Percentiles rank a stretch among this genome's conserved stretches.
phyloP scores from a whole-genome alignment of 768 basidiomycete species.

The Favolaschia claudopus region DNA sequence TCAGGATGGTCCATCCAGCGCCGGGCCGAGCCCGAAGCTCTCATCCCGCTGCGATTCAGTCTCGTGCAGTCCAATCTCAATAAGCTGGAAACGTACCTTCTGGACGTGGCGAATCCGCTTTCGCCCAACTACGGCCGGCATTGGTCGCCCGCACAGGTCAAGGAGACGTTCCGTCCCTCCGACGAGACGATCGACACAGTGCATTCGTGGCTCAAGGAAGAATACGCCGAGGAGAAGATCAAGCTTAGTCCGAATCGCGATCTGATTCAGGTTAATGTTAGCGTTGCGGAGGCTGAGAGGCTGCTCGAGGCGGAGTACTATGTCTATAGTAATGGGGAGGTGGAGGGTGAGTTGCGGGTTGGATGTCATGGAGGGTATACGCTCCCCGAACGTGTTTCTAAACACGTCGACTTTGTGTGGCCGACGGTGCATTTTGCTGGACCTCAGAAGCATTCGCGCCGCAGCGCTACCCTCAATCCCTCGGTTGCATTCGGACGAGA shows the following conservation, averaged over 20 bases:
- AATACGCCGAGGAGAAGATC: conserved; percentile 4
- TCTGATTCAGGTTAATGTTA: conserved; percentile 5
- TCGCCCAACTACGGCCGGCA: conserved; percentile 18
- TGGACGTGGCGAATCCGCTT: conserved; percentile 15
- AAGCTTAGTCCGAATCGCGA: conserved; percentile 12
- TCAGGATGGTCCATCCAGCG: conserved; percentile 18
- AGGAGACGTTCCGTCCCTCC: conserved; percentile 17
- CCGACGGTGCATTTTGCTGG: conserved; percentile 13
- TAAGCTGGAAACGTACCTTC: conserved; percentile 10
- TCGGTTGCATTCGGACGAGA: conserved; percentile 10
- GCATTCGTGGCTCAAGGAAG: conserved; percentile 10
- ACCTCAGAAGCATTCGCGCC: background rate
- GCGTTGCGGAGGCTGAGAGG: conserved; percentile 14
- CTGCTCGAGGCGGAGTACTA: conserved; percentile 18
- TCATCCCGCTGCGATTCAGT: conserved; percentile 19
- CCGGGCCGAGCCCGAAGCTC: conserved; percentile 11
- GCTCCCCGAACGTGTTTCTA: conserved; percentile 15
- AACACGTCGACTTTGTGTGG: conserved; percentile 17
- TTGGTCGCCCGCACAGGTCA: conserved; percentile 15
- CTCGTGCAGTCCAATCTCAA: conserved; percentile 14
- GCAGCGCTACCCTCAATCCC: background rate
- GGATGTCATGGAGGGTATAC: conserved; percentile 18
- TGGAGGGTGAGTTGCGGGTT: conserved; percentile 6
- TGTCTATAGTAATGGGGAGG: conserved; percentile 11
- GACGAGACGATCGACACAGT: conserved; percentile 5